A percentile compares a stretch with the other conserved stretches of the same genome.
These are phyloP conservation scores for Dichomitus squalens DNA, from an alignment of 1,284 basidiomycete genomes.

Conservation along the genomic window DNA sequence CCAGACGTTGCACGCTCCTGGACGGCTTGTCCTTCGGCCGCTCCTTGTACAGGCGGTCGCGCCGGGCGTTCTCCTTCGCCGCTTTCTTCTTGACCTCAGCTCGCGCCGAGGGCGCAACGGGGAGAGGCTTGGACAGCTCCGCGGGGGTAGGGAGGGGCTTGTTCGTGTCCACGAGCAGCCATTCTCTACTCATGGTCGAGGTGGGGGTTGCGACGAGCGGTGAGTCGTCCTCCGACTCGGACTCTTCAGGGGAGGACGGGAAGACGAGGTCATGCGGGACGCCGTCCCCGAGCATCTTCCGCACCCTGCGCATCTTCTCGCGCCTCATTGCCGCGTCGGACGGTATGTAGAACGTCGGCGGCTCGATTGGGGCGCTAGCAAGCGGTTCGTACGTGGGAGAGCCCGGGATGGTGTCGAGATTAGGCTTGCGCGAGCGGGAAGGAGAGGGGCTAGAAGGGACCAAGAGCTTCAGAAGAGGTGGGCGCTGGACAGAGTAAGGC, in stretches of 20 bases:
- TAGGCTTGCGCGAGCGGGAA: constrained; percentile 14
- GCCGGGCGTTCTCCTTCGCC: constrained; percentile 1
- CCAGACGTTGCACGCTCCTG: constrained; percentile 13
- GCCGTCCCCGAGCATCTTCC: constrained; percentile 58
- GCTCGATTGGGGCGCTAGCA: constrained; percentile 28
- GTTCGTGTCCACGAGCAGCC: constrained; percentile 16
- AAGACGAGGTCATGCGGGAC: constrained; percentile 63
- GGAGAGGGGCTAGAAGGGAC: constrained; percentile 7
- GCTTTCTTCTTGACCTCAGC: not conserved
- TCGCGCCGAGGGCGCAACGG: not conserved
- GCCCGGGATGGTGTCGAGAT: constrained; percentile 26
- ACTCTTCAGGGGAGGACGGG: constrained; percentile 32
- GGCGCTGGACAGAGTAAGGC: constrained; percentile 22
- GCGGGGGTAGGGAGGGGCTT: constrained; percentile 10
- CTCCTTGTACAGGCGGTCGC: constrained; percentile 17
- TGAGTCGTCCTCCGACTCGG: constrained; percentile 26
- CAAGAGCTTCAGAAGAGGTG: constrained; percentile 27
- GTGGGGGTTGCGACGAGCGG: constrained; percentile 18
- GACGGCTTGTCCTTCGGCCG: constrained; percentile 18
- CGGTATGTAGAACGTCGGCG: constrained; percentile 40
- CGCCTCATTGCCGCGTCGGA: constrained; percentile 44
- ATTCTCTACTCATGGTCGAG: constrained; percentile 18
- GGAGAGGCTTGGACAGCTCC: constrained; percentile 9
- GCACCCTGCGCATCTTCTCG: constrained; percentile 61
- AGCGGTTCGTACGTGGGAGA: constrained; percentile 26